phyloP scores from a whole-genome alignment of 805 yeast species.

The Tetrapisispora pingtungensis region DNA sequence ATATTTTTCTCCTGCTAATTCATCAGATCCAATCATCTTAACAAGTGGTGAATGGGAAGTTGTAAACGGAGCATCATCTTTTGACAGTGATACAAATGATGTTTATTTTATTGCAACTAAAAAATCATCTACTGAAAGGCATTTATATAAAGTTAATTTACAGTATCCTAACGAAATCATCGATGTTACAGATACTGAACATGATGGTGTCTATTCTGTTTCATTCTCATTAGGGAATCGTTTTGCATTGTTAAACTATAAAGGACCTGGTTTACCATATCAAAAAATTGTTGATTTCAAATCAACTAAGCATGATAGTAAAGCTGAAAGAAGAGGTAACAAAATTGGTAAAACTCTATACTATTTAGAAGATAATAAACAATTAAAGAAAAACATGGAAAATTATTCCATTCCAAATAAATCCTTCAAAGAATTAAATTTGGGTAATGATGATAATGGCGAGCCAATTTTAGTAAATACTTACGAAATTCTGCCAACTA shows the following conservation, averaged over 20 bases:
- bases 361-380: slow-evolving; percentile 33
- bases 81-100: slow-evolving; percentile 42
- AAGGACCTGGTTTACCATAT: slow-evolving; percentile 72
- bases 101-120: slow-evolving; percentile 61
- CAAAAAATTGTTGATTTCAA: slow-evolving; percentile 60
- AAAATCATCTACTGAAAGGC: slow-evolving; percentile 74
- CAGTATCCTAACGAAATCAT: slow-evolving; percentile 31
- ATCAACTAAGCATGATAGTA: slow-evolving; percentile 9
- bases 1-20: slow-evolving; percentile 63
- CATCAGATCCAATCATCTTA: slow-evolving; percentile 45
- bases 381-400: slow-evolving; percentile 31
- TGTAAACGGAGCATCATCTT: slow-evolving; percentile 56
- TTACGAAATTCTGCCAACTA: slow-evolving; percentile 67
- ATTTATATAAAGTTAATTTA: slow-evolving; percentile 60
- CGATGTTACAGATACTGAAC: slow-evolving; percentile 40
- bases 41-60: slow-evolving; percentile 88
- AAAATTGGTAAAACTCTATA: slow-evolving; percentile 22
- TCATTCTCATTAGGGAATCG: slow-evolving; percentile 75
- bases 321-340: slow-evolving; percentile 10
- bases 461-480: slow-evolving; percentile 47
- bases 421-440: slow-evolving; percentile 41
- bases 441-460: slow-evolving; percentile 41
- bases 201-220: slow-evolving; percentile 57
- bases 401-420: slow-evolving; percentile 49
- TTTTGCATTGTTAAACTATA: slow-evolving; percentile 56